Conservation (phyloP, 2,329 filamentous ascomycete species). For the Curvularia lunata region DNA sequence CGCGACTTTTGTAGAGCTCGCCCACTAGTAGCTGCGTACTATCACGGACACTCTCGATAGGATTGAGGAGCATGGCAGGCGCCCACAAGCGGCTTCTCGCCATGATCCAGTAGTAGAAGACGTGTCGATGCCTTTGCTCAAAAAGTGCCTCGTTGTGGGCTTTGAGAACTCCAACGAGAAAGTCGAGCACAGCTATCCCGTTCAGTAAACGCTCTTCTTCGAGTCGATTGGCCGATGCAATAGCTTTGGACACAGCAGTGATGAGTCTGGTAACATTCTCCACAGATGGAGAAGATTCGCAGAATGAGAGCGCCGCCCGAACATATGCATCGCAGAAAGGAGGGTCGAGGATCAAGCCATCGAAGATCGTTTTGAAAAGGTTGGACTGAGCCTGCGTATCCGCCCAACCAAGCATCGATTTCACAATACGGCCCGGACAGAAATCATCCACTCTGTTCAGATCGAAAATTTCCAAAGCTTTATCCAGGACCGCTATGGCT, state of each 20-base stretch:
- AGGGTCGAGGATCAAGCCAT: constrained; percentile 38
- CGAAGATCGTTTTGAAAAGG: constrained; percentile 35
- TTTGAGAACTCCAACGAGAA: constrained; percentile 35
- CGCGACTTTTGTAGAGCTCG: constrained; percentile 33
- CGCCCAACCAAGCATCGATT: constrained; percentile 35
- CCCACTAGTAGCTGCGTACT: constrained; percentile 28
- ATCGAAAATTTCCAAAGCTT: constrained; percentile 45
- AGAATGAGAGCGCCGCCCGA: constrained; percentile 40
- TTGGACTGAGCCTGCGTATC: constrained; percentile 24
- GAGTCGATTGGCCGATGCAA: constrained; percentile 16
- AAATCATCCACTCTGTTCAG: constrained; percentile 35
- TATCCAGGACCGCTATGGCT: constrained; percentile 43
- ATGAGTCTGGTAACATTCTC: constrained; percentile 30
- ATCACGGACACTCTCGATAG: constrained; percentile 38
- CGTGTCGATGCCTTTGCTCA: constrained; percentile 24
- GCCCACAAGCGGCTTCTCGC: constrained; percentile 25
- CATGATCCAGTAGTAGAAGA: constrained; percentile 34
- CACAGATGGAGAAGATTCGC: constrained; percentile 27
- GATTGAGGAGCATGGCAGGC: constrained; percentile 36
- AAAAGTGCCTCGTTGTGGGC: constrained; percentile 32
- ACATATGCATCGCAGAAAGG: constrained; percentile 42
- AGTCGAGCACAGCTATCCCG: constrained; percentile 35
- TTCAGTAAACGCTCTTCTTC: constrained; percentile 27
- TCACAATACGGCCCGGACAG: constrained; percentile 46
- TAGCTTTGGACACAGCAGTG: constrained; percentile 26